Evolutionary conservation across 768 basidiomycete species (phyloP).

Genomic region (Rhodotorula babjevae): DNA sequence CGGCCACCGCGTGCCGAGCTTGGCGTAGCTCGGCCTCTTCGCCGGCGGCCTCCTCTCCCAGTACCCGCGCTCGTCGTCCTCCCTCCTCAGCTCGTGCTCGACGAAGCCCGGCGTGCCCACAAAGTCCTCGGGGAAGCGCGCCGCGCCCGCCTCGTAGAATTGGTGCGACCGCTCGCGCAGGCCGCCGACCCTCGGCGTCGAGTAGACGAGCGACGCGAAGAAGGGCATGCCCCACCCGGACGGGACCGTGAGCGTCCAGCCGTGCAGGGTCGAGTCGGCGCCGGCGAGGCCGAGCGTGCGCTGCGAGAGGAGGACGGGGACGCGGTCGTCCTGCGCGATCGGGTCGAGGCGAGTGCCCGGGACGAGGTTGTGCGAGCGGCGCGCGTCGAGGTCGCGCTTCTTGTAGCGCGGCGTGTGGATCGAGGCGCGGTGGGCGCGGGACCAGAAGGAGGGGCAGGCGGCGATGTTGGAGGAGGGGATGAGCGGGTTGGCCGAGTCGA

Average conservation of each 20-base stretch:
- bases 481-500: conserved; percentile 68
- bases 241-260: conserved; percentile 83
- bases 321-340: conserved; percentile 68
- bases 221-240: conserved; percentile 89
- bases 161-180: conserved; percentile 77
- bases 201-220: conserved; percentile 71
- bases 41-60: conserved; percentile 84
- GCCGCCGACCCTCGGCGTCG: conserved; percentile 78
- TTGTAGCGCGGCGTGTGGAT: conserved; percentile 46
- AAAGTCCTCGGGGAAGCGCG: conserved; percentile 78
- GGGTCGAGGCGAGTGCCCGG: conserved; percentile 71
- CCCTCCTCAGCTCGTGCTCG: conserved; percentile 54
- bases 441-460: conserved; percentile 29
- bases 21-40: conserved; percentile 69
- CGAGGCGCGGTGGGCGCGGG: conserved; percentile 68
- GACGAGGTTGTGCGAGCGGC: conserved; percentile 68
- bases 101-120: conserved; percentile 59
- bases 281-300: conserved; percentile 51
- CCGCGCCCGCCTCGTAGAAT: conserved; percentile 68
- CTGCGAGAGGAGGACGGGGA: conserved; percentile 79
- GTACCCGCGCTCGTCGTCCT: conserved; percentile 54
- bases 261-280: conserved; percentile 55
- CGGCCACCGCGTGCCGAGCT: conserved; percentile 53
- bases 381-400: conserved; percentile 65
- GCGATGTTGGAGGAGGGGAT: conserved; percentile 52